These are phyloP conservation scores for Scalesia atractyloides DNA, from an alignment of 129 eudicot genomes.

Conservation along the genomic window DNA sequence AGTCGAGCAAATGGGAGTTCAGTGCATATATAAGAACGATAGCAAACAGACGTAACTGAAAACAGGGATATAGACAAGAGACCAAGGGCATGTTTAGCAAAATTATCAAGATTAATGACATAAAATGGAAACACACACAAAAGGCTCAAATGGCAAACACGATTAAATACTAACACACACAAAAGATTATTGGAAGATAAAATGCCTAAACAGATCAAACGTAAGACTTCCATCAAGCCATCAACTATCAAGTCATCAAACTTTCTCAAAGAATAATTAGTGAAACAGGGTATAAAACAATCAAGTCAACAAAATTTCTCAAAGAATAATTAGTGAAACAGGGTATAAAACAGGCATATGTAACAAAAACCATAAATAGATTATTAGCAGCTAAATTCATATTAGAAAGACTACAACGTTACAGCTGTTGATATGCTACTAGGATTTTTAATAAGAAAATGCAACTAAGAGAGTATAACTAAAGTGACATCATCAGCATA, in stretches of 20 bases:
- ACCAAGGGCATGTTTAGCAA: no score
- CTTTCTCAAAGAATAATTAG: no score
- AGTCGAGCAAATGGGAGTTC: not conserved
- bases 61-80: no score
- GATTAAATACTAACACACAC: not conserved
- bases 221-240: not conserved
- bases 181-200: not conserved
- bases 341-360: slow-evolving; percentile 4
- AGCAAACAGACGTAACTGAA: not conserved
- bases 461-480: no score
- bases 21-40: not conserved
- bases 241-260: no score
- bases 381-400: slow-evolving; percentile 29
- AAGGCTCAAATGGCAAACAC: not conserved
- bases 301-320: no score
- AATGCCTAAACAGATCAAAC: not conserved
- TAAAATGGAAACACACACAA: not conserved
- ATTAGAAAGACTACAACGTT: slow-evolving; percentile 29
- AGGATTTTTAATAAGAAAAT: slow-evolving; percentile 19
- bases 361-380: slow-evolving; percentile 1
- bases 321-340: no score
- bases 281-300: not conserved
- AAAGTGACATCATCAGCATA: no score
- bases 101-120: not conserved
- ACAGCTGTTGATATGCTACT: slow-evolving; percentile 32